phyloP scores from a whole-genome alignment of 108 stramenopile species.

The Cyclostephanos invisitatus region DNA sequence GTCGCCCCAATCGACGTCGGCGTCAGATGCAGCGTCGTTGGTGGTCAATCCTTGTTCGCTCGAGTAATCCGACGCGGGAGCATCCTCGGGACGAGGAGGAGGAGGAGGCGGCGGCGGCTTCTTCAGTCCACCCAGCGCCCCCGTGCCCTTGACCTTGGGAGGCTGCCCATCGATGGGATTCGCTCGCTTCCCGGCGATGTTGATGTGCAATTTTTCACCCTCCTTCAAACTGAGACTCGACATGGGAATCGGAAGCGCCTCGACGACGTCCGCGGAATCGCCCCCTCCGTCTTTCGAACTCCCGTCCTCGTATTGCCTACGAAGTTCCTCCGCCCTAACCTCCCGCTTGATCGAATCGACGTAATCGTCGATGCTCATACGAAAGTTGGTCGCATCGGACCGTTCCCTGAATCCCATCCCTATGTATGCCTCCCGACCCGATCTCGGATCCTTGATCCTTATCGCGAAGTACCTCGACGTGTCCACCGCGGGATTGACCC shows the following conservation, averaged over 20 bases:
- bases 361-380: constrained; percentile 73
- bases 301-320: constrained; percentile 34
- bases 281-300: not conserved
- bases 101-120: too few relatives aligned
- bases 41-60: not conserved
- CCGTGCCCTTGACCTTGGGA: constrained; percentile 18
- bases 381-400: constrained; percentile 79
- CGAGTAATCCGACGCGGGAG: constrained; percentile 1
- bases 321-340: constrained; percentile 51
- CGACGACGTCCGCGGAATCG: constrained; percentile 4
- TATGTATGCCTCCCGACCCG: constrained; percentile 69
- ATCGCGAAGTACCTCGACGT: constrained; percentile 83
- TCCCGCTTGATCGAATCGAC: constrained; percentile 43
- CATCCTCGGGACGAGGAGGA: constrained; percentile 23
- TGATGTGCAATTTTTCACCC: constrained; percentile 81
- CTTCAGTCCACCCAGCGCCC: constrained; percentile 20
- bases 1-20: constrained; percentile 43
- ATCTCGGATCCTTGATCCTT: constrained; percentile 66
- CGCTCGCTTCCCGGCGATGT: constrained; percentile 30
- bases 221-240: constrained; percentile 61
- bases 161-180: not conserved
- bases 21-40: constrained; percentile 2
- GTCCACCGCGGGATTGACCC: constrained; percentile 76
- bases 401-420: constrained; percentile 86
- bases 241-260: constrained; percentile 7